These are phyloP conservation scores for Geotrichum histeridarum DNA, from an alignment of 1,139 yeast species.

Conservation along the genomic window DNA sequence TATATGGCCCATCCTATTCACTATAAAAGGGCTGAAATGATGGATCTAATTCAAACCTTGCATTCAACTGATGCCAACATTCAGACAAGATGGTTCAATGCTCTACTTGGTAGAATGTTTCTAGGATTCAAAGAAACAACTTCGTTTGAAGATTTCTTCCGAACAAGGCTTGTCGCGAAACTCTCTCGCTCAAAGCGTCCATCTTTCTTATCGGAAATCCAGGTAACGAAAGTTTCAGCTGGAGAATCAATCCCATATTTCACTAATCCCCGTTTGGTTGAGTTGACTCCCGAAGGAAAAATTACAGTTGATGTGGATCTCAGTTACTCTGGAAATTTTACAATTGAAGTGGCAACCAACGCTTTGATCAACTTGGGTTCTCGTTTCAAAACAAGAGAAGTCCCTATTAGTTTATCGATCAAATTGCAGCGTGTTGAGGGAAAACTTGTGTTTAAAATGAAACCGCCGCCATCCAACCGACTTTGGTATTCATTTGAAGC, in stretches of 20 bases:
- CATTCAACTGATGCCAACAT: conserved; percentile 80
- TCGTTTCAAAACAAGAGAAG: conserved; percentile 74
- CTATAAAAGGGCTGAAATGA: conserved; percentile 64
- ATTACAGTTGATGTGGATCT: conserved; percentile 57
- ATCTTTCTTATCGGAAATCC: conserved; percentile 77
- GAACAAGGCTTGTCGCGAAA: conserved; percentile 60
- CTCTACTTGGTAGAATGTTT: conserved; percentile 74
- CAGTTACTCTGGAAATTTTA: conserved; percentile 65
- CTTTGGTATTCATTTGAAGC: conserved; percentile 84
- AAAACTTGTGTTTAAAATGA: conserved; percentile 59
- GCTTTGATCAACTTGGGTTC: conserved; percentile 68
- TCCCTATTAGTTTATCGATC: conserved; percentile 68
- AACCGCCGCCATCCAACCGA: conserved; percentile 90
- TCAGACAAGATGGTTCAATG: conserved; percentile 87
- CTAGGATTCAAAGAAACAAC: conserved; percentile 70
- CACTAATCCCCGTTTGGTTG: conserved; percentile 64
- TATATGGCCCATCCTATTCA: conserved; percentile 68
- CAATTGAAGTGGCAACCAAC: conserved; percentile 74
- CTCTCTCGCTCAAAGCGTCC: conserved; percentile 77
- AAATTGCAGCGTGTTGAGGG: conserved; percentile 69
- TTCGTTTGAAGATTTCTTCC: conserved; percentile 52
- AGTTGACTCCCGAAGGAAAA: conserved; percentile 76
- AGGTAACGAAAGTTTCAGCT: conserved; percentile 63
- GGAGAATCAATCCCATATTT: conserved; percentile 80
- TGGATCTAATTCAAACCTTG: conserved; percentile 65